Evolutionary conservation across 192 early-diverging fungal species (phyloP).

Genomic region (Chytriomyces sp.): DNA sequence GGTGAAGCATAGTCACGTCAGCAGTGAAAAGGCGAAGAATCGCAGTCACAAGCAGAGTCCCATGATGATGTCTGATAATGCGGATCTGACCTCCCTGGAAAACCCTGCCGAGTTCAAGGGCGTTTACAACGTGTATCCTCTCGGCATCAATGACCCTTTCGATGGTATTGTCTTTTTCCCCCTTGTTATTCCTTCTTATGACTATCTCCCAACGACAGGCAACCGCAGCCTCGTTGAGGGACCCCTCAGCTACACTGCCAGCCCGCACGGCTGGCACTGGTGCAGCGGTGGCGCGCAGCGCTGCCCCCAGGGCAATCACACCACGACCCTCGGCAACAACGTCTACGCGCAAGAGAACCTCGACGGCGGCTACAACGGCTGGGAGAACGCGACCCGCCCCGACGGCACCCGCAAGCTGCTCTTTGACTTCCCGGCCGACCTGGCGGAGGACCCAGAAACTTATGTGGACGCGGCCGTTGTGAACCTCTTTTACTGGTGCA

Average conservation of each 20-base stretch:
- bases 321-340: constrained; percentile 86
- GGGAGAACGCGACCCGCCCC: constrained; percentile 79
- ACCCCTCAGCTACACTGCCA: constrained; percentile 59
- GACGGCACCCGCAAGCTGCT: constrained; percentile 49
- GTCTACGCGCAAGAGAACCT: constrained; percentile 87
- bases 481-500: constrained; percentile 93
- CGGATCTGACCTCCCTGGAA: not conserved
- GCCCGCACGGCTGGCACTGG: constrained; percentile 76
- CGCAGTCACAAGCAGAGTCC: not conserved
- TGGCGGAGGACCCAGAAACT: constrained; percentile 59
- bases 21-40: not conserved
- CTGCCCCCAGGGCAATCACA: constrained; percentile 49
- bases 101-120: not conserved
- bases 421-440: constrained; percentile 80
- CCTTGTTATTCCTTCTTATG: not conserved
- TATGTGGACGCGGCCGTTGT: constrained; percentile 81
- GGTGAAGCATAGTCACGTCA: not conserved
- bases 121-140: constrained; percentile 78
- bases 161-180: not conserved
- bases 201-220: constrained; percentile 43
- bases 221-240: constrained; percentile 55
- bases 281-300: constrained; percentile 12
- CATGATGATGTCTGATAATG: not conserved
- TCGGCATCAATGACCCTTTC: constrained; percentile 78
- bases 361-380: constrained; percentile 63